phyloP scores from a whole-genome alignment of 2,329 filamentous ascomycete species.

The Tolypocladium cylindrosporum region DNA sequence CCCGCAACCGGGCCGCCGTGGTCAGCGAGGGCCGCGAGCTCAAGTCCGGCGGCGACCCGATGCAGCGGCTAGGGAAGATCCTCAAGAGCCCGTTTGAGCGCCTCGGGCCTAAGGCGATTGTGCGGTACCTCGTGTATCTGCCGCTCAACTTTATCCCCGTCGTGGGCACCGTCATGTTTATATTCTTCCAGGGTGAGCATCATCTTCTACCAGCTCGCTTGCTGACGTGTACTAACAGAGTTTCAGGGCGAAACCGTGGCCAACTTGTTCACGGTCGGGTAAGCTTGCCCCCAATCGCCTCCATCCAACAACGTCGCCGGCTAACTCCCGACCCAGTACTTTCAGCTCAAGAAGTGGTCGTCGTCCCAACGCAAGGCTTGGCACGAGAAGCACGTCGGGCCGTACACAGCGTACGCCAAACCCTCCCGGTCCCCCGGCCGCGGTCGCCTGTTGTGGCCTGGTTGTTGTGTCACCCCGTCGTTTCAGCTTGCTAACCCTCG shows the following conservation, averaged over 20 bases:
- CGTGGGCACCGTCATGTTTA: conserved; percentile 72
- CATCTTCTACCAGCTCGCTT: background rate
- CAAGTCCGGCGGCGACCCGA: conserved; percentile 48
- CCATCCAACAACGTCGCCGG: background rate
- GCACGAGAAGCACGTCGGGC: conserved; percentile 58
- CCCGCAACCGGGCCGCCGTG: conserved; percentile 43
- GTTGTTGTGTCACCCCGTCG: background rate
- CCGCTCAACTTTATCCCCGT: conserved; percentile 91
- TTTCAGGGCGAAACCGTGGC: conserved; percentile 36
- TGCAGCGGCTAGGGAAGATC: conserved; percentile 45
- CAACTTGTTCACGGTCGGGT: conserved; percentile 43
- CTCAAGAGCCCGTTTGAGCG: conserved; percentile 47
- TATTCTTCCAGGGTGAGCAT: conserved; percentile 56
- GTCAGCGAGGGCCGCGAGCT: conserved; percentile 69
- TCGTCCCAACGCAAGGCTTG: conserved; percentile 54
- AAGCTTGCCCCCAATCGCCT: conserved; percentile 15
- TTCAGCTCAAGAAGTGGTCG: conserved; percentile 82
- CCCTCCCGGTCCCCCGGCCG: background rate
- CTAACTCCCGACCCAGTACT: conserved; percentile 50
- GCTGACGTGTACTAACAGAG: background rate
- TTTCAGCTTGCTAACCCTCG: conserved; percentile 4
- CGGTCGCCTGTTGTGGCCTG: background rate
- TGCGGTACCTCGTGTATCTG: conserved; percentile 76
- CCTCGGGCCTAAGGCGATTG: conserved; percentile 50
- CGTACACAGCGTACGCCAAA: conserved; percentile 66